Base-by-base conservation (phyloP, 2,329 filamentous ascomycete genomes). In the Alternaria hordeiaustralica region DNA sequence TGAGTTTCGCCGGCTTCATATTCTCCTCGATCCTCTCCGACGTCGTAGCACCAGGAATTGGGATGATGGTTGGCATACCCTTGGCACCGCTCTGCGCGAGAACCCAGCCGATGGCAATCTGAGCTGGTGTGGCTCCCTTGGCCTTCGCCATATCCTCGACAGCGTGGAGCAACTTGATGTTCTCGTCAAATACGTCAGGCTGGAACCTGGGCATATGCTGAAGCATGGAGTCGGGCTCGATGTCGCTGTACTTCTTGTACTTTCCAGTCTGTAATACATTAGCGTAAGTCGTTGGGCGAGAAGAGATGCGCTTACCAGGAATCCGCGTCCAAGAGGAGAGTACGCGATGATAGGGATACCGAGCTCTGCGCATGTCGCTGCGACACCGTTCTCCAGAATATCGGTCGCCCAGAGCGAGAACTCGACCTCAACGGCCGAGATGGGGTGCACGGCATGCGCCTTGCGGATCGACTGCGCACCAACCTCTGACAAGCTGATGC, bases 281-380 rank as follows among this genome's bases (percentile, higher is more conserved):
- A 78, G 75, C 55, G 45, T 50, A 8, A 25, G 30, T 36, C 13
- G 2, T 11, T 13, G 11, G 5, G 6, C 3, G 20, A n/a, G 12
- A 43, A 45, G 18, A 12, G 23, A 4, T 33, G n/a, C 23, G 23
- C 74, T 78, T 77, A 72, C 81, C 74, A 82, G 70, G 80, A 88
- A 86, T 1, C 88, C 88, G 25, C 87, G 82, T 5, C 91, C 89
- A 0, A 94, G 82, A 1, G 92, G 92, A 47, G 89, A 90, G 79
- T 93, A 94, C 4, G 78, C 77, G n/a, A 93, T 80, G 51, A 94
- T 81, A 0, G 90, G 89, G 63, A 95, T 93, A 50, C 84, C 81
- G 49, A 91, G 79, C 74, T 94, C 85, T 2, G 82, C 84, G 65
- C 88, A 89, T 2, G 85, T 82, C 57, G 82, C 73, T 3, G 86